Evolutionary conservation across 116 monocot species (phyloP).

Genomic region (Dioscorea cayenensis): DNA sequence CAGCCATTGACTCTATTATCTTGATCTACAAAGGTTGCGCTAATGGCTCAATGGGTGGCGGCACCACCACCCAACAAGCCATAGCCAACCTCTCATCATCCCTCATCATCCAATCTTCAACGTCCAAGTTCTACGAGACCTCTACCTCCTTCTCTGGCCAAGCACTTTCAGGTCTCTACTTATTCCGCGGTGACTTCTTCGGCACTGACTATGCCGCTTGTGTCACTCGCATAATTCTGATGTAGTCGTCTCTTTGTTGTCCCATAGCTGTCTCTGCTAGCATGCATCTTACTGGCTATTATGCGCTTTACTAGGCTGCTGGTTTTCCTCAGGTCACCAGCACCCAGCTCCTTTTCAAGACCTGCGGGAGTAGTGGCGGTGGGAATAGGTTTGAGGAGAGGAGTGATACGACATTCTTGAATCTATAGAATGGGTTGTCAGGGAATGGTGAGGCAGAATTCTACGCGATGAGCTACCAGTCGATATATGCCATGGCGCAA

Average conservation of each 20-base stretch:
- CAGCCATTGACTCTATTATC: too few relatives aligned
- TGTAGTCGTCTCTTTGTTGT: conserved; percentile 63
- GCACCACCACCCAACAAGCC: conserved; percentile 24
- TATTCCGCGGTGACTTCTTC: conserved; percentile 79
- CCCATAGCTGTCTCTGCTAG: conserved; percentile 45
- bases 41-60: conserved; percentile 19
- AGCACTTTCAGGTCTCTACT: conserved; percentile 67
- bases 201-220: conserved; percentile 65
- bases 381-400: conserved; percentile 61
- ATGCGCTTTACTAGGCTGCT: conserved; percentile 66
- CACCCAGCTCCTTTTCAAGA: conserved; percentile 86
- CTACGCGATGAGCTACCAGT: conserved; percentile 66
- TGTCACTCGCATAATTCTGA: conserved; percentile 38
- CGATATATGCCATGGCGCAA: conserved; percentile 86
- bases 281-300: conserved; percentile 79
- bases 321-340: conserved; percentile 90
- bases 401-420: conserved; percentile 69
- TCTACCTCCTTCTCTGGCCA: conserved; percentile 26
- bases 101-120: conserved; percentile 41
- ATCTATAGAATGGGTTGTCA: conserved; percentile 47
- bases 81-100: conserved; percentile 50
- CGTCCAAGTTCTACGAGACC: conserved; percentile 68
- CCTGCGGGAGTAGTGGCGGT: conserved; percentile 52
- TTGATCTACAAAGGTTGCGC: conserved; percentile 93
- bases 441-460: conserved; percentile 34